Percentiles rank a stretch among this genome's conserved stretches.
Evolutionary conservation across 2,329 filamentous ascomycete species (phyloP).

Genomic region (Fonsecaea monophora): DNA sequence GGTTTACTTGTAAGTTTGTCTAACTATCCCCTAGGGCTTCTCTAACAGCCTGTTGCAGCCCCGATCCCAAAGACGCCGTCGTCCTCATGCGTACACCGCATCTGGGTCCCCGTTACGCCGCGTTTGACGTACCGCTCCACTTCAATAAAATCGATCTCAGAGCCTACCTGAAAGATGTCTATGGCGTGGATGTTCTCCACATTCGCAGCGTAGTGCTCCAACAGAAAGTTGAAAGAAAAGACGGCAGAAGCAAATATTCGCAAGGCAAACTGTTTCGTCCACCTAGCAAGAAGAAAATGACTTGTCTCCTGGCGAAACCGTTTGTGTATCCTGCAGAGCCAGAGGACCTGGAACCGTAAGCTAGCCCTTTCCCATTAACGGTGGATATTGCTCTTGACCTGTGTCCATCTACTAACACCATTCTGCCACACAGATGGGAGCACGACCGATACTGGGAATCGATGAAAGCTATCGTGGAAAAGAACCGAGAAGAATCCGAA

Average conservation of each 20-base stretch:
- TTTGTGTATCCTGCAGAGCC: conserved; percentile 86
- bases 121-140: conserved; percentile 86
- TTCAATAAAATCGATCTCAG: conserved; percentile 97
- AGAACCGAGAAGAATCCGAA: conserved; percentile 46
- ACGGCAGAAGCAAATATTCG: conserved; percentile 44
- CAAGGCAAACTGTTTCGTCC: conserved; percentile 72
- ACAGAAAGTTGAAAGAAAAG: conserved; percentile 62
- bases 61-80: conserved; percentile 74
- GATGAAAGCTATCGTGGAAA: conserved; percentile 55
- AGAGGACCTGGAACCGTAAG: conserved; percentile 64
- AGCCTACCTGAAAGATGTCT: conserved; percentile 89
- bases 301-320: conserved; percentile 82
- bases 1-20: conserved; percentile 54
- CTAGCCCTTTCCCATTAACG: conserved; percentile 35
- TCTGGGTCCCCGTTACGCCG: conserved; percentile 79
- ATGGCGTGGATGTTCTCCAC: conserved; percentile 73
- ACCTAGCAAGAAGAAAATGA: conserved; percentile 86
- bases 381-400: neutral
- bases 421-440: conserved; percentile 61
- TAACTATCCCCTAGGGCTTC: neutral
- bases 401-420: conserved; percentile 13
- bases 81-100: conserved; percentile 76
- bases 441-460: conserved; percentile 64
- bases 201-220: conserved; percentile 83
- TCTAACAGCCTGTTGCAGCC: conserved; percentile 48